Conservation (phyloP, 148 eudicot species). For the Rhododendron molle region DNA sequence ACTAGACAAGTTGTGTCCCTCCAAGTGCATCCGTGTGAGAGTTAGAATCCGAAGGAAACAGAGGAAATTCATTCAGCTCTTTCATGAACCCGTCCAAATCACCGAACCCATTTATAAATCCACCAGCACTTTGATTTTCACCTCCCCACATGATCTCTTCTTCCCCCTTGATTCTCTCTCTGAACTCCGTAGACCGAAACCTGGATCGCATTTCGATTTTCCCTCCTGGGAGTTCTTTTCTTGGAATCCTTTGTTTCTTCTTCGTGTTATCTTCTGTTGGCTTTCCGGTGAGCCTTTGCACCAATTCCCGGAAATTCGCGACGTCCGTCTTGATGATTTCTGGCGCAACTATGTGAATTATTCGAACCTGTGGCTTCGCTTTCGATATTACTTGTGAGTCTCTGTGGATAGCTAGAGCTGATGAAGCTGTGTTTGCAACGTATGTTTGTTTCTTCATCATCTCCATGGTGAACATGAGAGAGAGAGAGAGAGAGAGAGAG, state of each 20-base stretch:
- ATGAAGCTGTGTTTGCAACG: background rate
- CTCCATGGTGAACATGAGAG: background rate
- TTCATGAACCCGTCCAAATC: background rate
- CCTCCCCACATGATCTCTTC: background rate
- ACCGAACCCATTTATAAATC: background rate
- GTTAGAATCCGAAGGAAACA: background rate
- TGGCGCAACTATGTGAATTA: slow-evolving; percentile 53
- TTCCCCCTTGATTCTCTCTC: background rate
- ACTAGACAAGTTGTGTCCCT: background rate
- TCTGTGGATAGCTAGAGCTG: background rate
- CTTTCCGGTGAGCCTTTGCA: slow-evolving; percentile 57
- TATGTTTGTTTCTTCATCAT: background rate
- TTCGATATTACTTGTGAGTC: slow-evolving; percentile 38
- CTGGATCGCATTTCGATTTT: background rate
- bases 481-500: background rate
- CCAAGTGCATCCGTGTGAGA: background rate
- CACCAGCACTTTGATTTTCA: background rate
- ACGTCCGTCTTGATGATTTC: slow-evolving; percentile 51
- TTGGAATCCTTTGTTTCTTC: background rate
- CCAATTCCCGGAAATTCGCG: slow-evolving; percentile 43
- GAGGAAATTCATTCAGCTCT: slow-evolving; percentile 3
- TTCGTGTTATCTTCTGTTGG: background rate
- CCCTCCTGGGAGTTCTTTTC: background rate
- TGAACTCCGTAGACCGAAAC: background rate
- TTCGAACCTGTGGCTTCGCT: slow-evolving; percentile 48